Percentiles rank a stretch among this genome's conserved stretches.
Conservation (phyloP, 2,329 filamentous ascomycete species). For the Apiospora phragmitis region DNA sequence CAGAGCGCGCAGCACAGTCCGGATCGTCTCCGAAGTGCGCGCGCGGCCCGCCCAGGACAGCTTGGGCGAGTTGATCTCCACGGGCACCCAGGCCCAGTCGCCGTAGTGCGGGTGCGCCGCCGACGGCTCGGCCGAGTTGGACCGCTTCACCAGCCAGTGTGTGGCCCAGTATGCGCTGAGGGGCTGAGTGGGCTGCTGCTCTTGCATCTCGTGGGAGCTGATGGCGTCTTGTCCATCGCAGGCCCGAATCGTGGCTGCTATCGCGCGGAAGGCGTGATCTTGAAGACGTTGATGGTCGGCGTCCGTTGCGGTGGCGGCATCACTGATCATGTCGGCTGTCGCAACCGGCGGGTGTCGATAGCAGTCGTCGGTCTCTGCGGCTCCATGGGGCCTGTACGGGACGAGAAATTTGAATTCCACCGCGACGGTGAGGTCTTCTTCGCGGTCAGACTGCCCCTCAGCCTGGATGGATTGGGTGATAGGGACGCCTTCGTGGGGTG, state of each 20-base stretch:
- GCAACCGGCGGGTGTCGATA: not conserved
- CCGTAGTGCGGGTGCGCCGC: constrained; percentile 24
- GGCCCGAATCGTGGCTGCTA: constrained; percentile 26
- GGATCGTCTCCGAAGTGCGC: constrained; percentile 20
- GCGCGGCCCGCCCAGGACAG: constrained; percentile 26
- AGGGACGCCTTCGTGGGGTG: not conserved
- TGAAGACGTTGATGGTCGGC: constrained; percentile 77
- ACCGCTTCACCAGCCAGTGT: constrained; percentile 41
- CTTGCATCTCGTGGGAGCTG: constrained; percentile 27
- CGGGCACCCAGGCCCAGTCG: constrained; percentile 34
- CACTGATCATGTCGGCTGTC: not conserved
- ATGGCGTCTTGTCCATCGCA: constrained; percentile 26
- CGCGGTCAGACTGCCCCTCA: not conserved
- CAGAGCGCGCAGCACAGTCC: constrained; percentile 27
- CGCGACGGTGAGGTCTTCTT: constrained; percentile 10
- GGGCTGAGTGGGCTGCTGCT: constrained; percentile 11
- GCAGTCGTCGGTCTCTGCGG: not conserved
- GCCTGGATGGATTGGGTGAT: not conserved
- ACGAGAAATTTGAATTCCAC: constrained; percentile 16
- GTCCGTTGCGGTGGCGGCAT: constrained; percentile 40
- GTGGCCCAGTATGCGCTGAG: constrained; percentile 37
- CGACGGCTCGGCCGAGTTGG: constrained; percentile 38
- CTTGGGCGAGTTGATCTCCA: constrained; percentile 40
- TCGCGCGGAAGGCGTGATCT: constrained; percentile 70
- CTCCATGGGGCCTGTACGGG: constrained; percentile 6